phyloP scores from a whole-genome alignment of 1,284 basidiomycete species.

The Cronartium quercuum region DNA sequence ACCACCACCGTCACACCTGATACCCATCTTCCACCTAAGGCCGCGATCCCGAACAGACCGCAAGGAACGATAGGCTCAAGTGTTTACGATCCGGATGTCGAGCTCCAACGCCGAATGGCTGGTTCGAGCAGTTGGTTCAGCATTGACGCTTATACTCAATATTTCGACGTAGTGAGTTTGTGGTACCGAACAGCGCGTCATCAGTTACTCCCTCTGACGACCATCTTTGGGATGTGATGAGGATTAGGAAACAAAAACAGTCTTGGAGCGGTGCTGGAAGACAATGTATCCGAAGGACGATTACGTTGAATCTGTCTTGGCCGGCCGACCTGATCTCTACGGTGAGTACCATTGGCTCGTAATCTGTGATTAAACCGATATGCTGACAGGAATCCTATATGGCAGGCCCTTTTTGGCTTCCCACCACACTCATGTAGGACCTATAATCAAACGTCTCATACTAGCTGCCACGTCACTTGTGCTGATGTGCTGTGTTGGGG shows the following conservation, averaged over 20 bases:
- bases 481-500: background rate
- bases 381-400: background rate
- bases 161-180: slow-evolving; percentile 31
- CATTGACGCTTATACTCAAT: slow-evolving; percentile 25
- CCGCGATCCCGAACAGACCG: background rate
- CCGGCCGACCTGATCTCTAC: slow-evolving; percentile 54
- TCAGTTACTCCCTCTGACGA: background rate
- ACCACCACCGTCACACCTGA: background rate
- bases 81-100: slow-evolving; percentile 29
- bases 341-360: slow-evolving; percentile 49
- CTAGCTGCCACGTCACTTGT: background rate
- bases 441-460: background rate
- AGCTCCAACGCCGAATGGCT: slow-evolving; percentile 2
- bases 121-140: slow-evolving; percentile 24
- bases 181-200: too few relatives aligned
- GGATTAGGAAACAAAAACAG: slow-evolving; percentile 43
- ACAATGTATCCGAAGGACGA: slow-evolving; percentile 52
- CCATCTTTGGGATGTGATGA: too few relatives aligned
- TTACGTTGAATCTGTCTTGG: slow-evolving; percentile 52
- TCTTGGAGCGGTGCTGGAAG: slow-evolving; percentile 51
- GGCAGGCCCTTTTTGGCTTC: slow-evolving; percentile 83
- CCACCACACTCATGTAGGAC: slow-evolving; percentile 69
- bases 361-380: background rate
- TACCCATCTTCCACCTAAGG: background rate
- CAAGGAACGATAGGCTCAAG: background rate